Percentiles rank a stretch among this genome's conserved stretches.
Conservation (phyloP, 345 rosid genomes). For the Rhizophora apiculata region DNA sequence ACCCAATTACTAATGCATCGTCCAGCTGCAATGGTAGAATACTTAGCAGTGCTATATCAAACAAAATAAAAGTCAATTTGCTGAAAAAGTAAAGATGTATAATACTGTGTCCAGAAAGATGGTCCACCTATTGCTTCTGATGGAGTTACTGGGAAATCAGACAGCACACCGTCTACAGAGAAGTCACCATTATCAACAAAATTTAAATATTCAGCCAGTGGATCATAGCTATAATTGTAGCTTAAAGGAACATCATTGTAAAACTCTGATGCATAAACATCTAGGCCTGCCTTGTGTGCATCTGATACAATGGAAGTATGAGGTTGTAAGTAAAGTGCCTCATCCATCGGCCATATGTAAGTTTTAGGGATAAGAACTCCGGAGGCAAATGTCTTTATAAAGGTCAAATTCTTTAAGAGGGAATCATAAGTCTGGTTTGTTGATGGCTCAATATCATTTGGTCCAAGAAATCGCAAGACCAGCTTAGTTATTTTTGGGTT, state of each 20-base stretch:
- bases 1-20: too few relatives aligned
- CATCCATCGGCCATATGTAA: constrained; percentile 67
- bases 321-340: constrained; percentile 46
- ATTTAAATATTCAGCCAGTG: constrained; percentile 56
- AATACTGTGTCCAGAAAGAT: neutral
- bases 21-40: too few relatives aligned
- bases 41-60: too few relatives aligned
- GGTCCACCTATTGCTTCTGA: constrained; percentile 62
- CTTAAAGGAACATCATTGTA: constrained; percentile 62
- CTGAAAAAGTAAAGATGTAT: neutral
- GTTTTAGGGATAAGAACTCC: constrained; percentile 82
- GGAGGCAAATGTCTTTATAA: constrained; percentile 86
- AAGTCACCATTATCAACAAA: constrained; percentile 74
- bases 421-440: constrained; percentile 26
- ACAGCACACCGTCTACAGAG: constrained; percentile 81
- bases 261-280: constrained; percentile 79
- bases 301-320: constrained; percentile 55
- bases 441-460: constrained; percentile 17
- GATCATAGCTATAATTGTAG: constrained; percentile 84
- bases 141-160: constrained; percentile 87
- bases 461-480: constrained; percentile 23
- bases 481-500: constrained; percentile 28
- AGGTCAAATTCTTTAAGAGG: constrained; percentile 48
- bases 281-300: constrained; percentile 85
- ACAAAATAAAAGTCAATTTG: too few relatives aligned